Base-by-base conservation (phyloP, 2,329 filamentous ascomycete genomes). In the Fusarium acutatum region DNA sequence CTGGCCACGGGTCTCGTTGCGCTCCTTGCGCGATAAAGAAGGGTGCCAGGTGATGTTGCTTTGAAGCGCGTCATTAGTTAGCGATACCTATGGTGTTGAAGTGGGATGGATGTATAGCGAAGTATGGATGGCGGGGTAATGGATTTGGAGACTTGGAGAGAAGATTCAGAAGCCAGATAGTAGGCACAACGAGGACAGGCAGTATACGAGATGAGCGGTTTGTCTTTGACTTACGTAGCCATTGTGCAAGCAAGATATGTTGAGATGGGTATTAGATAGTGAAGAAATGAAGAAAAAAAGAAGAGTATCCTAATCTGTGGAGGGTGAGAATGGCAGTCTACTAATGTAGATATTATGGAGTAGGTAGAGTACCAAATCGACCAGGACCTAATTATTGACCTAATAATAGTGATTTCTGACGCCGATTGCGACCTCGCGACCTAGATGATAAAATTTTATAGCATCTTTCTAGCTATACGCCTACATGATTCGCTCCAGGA, bases 11-110 rank as follows among this genome's bases (percentile, higher is more conserved):
- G 90, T 85, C 75, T 88, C 82, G 83, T 90, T 92, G 83, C 94
- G 93, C 88, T 96, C 94, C 71, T 86, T 83, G 84, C 93, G 93
- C 62, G 92, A 93, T 81, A 96, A 92, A 71, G 92, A 93, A 14
- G 91, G 88, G 87, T 96, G 94, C 94, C 94, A 96, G 83, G 93
- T 96, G 83, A 96, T 96, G 88, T 96, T 96, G 82, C 94, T 96
- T 81, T 37, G 41, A 28, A 28, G 49, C 11, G 14, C 18, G 54
- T 66, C 67, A 58, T 72, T 52, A 58, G 56, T 66, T 64, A 44
- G 37, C 53, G 57, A 68, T 57, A 35, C 57, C 37, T 60, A 11
- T 67, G 47, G 56, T 59, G 52, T 40, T 68, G 57, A 69, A 32
- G 59, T 69, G 67, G 67, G 50, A 69, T 57, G 66, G 34, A 68